Conservation (phyloP, 2,329 filamentous ascomycete species). For the Myriosclerotinia duriaeana region DNA sequence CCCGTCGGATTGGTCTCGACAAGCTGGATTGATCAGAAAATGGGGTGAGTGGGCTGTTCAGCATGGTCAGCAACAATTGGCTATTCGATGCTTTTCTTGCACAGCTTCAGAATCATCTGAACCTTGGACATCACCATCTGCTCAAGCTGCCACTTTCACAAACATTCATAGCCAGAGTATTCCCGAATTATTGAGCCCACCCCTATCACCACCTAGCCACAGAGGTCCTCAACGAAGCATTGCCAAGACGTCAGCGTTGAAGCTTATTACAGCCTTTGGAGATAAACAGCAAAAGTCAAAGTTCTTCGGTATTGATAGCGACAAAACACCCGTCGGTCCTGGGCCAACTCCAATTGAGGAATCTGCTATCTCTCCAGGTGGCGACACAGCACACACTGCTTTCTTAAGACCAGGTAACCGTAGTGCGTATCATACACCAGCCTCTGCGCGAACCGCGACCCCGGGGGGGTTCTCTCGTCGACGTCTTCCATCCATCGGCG, state of each 20-base stretch:
- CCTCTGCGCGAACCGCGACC: conserved; percentile 62
- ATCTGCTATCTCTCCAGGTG: conserved; percentile 71
- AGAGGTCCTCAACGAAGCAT: conserved; percentile 61
- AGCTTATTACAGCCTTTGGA: conserved; percentile 87
- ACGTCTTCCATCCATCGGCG: conserved; percentile 76
- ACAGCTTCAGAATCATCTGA: conserved; percentile 81
- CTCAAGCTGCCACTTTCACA: conserved; percentile 58
- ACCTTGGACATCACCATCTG: conserved; percentile 83
- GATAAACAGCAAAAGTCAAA: conserved; percentile 60
- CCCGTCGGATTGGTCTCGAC: conserved; percentile 85
- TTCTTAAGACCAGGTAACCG: conserved; percentile 66
- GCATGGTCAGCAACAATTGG: conserved; percentile 83
- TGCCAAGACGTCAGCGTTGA: conserved; percentile 79
- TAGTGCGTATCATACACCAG: conserved; percentile 68
- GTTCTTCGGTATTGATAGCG: conserved; percentile 60
- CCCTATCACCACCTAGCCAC: conserved; percentile 70
- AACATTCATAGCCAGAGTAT: conserved; percentile 59
- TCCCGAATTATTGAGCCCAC: conserved; percentile 64
- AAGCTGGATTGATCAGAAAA: conserved; percentile 82
- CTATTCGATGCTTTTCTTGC: conserved; percentile 90
- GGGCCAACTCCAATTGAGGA: conserved; percentile 88
- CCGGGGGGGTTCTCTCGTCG: conserved; percentile 60
- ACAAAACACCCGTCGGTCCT: conserved; percentile 71
- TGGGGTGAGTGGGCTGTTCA: conserved; percentile 93
- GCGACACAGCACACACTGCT: conserved; percentile 62